phyloP scores from a whole-genome alignment of 495 filamentous ascomycete genomes.

The Copromyces sp. region DNA sequence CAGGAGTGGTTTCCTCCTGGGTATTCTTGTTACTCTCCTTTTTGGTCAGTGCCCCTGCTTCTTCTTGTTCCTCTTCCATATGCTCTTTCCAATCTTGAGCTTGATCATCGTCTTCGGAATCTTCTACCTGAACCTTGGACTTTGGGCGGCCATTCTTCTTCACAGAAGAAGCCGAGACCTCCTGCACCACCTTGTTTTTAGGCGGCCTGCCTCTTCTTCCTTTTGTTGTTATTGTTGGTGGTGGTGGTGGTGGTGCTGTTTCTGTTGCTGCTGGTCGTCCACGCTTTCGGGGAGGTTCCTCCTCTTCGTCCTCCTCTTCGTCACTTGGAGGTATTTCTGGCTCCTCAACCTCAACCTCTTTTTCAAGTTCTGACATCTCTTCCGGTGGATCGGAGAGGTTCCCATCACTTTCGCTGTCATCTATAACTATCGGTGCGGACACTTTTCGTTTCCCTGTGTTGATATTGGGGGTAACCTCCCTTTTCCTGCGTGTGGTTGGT shows the following conservation, averaged over 20 bases:
- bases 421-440: not conserved
- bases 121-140: not conserved
- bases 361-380: not conserved
- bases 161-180: not conserved
- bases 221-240: not conserved
- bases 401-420: not conserved
- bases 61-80: not conserved
- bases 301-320: not conserved
- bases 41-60: not conserved
- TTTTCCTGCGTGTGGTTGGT: slow-evolving; percentile 1
- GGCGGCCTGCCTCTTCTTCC: not conserved
- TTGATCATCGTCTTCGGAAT: not conserved
- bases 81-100: not conserved
- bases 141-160: not conserved
- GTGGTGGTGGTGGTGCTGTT: not conserved
- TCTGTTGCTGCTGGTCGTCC: not conserved
- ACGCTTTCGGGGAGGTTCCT: not conserved
- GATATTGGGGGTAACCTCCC: not conserved
- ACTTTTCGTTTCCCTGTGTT: not conserved
- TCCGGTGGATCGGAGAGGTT: not conserved
- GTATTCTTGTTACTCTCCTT: slow-evolving; percentile 1
- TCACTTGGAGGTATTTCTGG: not conserved
- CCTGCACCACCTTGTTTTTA: not conserved
- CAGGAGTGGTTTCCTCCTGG: not conserved
- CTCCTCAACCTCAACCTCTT: not conserved